phyloP scores from a whole-genome alignment of 768 basidiomycete species.

The Xerocomus spinulosus region DNA sequence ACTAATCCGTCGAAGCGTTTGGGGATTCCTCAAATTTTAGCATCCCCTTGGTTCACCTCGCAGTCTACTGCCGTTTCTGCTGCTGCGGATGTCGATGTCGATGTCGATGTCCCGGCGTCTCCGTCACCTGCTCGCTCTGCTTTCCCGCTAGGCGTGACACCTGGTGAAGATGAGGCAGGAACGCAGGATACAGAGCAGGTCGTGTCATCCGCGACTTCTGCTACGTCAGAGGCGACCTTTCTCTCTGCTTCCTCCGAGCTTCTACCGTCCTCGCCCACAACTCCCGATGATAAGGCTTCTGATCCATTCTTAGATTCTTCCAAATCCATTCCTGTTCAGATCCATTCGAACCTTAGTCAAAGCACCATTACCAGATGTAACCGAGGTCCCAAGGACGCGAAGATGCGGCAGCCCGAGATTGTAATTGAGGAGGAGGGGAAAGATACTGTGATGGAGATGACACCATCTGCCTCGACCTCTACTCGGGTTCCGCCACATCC shows the following conservation, averaged over 20 bases:
- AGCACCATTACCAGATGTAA: slow-evolving; percentile 52
- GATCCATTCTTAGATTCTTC: slow-evolving; percentile 41
- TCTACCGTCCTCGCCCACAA: slow-evolving; percentile 49
- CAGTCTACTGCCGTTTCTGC: slow-evolving; percentile 8
- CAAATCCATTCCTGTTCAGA: slow-evolving; percentile 21
- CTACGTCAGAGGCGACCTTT: slow-evolving; percentile 42
- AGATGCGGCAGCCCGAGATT: slow-evolving; percentile 41
- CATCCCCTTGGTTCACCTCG: slow-evolving; percentile 79
- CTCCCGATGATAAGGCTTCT: slow-evolving; percentile 44
- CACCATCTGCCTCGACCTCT: slow-evolving; percentile 14
- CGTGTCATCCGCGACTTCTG: slow-evolving; percentile 44
- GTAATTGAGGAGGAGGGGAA: slow-evolving; percentile 48
- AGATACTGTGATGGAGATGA: slow-evolving; percentile 1
- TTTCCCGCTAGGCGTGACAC: slow-evolving; percentile 26
- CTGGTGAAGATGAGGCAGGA: slow-evolving; percentile 7
- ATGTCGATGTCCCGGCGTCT: slow-evolving; percentile 25
- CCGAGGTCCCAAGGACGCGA: slow-evolving; percentile 26
- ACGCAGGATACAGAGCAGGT: slow-evolving; percentile 29
- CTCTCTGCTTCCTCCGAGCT: slow-evolving; percentile 52
- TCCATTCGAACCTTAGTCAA: slow-evolving; percentile 54
- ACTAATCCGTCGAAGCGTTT: slow-evolving; percentile 72
- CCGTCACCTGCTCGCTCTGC: slow-evolving; percentile 30
- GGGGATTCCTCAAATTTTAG: slow-evolving; percentile 79
- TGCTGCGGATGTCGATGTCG: neutral
- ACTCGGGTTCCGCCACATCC: slow-evolving; percentile 53